phyloP scores from a whole-genome alignment of 139 green algal genomes.

The Chlorella sp. region DNA sequence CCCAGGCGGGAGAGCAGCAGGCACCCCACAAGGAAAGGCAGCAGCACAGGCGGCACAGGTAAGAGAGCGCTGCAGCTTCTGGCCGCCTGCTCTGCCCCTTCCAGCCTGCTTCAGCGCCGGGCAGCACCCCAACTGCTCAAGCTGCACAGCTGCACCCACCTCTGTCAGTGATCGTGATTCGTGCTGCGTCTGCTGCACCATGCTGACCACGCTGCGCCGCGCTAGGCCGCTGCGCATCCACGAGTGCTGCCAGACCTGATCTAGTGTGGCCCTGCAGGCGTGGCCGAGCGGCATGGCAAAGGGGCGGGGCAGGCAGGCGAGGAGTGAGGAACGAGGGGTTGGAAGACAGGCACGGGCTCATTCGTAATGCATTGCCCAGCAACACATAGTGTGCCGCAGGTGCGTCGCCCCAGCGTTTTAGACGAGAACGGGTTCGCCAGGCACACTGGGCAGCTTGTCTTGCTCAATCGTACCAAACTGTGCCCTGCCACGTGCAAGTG shows the following conservation, averaged over 20 bases:
- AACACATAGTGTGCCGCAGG: no score
- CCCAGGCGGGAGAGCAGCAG: no score
- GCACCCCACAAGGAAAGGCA: no score
- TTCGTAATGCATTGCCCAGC: neutral
- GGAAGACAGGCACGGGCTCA: neutral
- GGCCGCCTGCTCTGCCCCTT: no score
- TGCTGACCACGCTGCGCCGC: neutral
- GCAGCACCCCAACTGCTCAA: no score
- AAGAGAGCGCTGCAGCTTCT: no score
- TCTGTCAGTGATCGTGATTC: neutral
- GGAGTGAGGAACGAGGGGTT: neutral
- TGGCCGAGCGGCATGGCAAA: neutral
- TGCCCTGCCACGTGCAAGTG: neutral
- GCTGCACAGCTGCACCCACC: no score
- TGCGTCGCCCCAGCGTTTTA: no score
- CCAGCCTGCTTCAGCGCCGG: no score
- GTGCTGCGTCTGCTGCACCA: neutral
- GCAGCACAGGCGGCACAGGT: no score
- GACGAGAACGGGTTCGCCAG: neutral
- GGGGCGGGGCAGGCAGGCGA: neutral
- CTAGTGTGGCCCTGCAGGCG: slow-evolving; percentile 43
- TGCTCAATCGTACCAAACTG: no score
- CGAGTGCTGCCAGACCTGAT: slow-evolving; percentile 48
- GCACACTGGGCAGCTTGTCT: neutral
- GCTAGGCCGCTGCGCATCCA: slow-evolving; percentile 45